These are phyloP conservation scores for Miscanthus sacchariflorus DNA, from an alignment of 202 grass and related monocot species.

Conservation along the genomic window DNA sequence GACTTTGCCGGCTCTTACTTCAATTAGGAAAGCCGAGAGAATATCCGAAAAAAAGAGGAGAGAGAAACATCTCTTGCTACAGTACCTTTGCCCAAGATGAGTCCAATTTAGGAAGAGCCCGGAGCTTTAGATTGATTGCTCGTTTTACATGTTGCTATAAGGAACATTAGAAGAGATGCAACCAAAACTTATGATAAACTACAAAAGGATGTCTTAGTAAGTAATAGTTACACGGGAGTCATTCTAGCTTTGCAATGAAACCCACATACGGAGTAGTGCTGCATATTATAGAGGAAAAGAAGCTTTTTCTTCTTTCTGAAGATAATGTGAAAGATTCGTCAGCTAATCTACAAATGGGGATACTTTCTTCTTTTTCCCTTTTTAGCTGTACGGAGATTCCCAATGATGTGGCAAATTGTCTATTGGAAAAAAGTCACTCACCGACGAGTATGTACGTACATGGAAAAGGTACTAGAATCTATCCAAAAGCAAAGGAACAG, in stretches of 20 bases:
- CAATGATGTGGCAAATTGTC: background rate
- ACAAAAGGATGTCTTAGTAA: constrained; percentile 60
- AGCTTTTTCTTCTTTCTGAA: constrained; percentile 79
- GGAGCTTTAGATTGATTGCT: no score
- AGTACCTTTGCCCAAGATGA: no score
- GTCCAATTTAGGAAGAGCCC: no score
- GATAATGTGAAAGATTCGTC: constrained; percentile 86
- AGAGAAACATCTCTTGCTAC: no score
- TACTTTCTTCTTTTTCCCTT: background rate
- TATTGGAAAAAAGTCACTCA: constrained; percentile 65
- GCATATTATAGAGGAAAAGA: constrained; percentile 70
- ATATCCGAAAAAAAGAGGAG: no score
- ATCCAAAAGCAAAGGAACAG: constrained; percentile 78
- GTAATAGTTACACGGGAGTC: no score
- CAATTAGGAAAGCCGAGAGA: no score
- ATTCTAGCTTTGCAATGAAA: background rate
- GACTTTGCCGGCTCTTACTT: no score
- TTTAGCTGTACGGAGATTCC: background rate
- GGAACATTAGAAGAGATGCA: no score
- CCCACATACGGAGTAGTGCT: no score
- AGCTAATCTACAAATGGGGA: constrained; percentile 67
- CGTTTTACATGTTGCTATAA: no score
- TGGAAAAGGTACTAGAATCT: constrained; percentile 71
- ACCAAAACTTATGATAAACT: constrained; percentile 61
- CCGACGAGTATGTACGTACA: constrained; percentile 56